Conservation (phyloP, 78 protist species). For the Dictyostelium citrinum region DNA sequence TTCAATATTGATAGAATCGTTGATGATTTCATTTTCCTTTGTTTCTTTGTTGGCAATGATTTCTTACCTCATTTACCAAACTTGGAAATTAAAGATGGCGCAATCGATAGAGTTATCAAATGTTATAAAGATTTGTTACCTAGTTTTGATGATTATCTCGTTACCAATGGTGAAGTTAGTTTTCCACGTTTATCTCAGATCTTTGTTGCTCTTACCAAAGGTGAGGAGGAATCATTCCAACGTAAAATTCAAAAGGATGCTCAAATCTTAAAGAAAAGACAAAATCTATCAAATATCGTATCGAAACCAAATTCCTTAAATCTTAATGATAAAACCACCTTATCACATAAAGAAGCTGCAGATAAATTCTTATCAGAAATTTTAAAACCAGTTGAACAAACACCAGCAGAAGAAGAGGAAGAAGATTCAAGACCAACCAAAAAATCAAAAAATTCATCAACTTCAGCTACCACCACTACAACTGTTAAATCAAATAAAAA, state of each 20-base stretch:
- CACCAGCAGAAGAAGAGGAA: background rate
- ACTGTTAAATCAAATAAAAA: conserved; percentile 10
- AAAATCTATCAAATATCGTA: background rate
- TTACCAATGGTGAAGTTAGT: conserved; percentile 25
- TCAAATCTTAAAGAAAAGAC: background rate
- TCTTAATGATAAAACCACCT: background rate
- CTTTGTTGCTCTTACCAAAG: background rate
- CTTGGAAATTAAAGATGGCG: conserved; percentile 94
- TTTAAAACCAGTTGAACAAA: background rate
- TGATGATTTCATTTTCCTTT: conserved; percentile 97
- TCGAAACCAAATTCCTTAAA: background rate
- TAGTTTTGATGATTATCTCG: conserved; percentile 44
- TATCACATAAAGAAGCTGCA: conserved; percentile 30
- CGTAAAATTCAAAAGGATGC: conserved; percentile 6
- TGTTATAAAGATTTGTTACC: conserved; percentile 78
- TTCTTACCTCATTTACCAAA: conserved; percentile 98
- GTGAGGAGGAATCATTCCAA: conserved; percentile 22
- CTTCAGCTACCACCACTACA: background rate
- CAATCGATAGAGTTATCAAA: conserved; percentile 85
- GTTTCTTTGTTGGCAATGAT: conserved; percentile 99
- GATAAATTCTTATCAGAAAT: conserved; percentile 3
- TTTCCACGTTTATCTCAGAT: conserved; percentile 1
- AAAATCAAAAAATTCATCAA: background rate
- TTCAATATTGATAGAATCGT: conserved; percentile 92
- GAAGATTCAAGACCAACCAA: background rate